Evolutionary conservation across 306 rosid genomes (phyloP), one percentile per base, ranked within the genome.

Genomic region (Quercus rubra): DNA sequence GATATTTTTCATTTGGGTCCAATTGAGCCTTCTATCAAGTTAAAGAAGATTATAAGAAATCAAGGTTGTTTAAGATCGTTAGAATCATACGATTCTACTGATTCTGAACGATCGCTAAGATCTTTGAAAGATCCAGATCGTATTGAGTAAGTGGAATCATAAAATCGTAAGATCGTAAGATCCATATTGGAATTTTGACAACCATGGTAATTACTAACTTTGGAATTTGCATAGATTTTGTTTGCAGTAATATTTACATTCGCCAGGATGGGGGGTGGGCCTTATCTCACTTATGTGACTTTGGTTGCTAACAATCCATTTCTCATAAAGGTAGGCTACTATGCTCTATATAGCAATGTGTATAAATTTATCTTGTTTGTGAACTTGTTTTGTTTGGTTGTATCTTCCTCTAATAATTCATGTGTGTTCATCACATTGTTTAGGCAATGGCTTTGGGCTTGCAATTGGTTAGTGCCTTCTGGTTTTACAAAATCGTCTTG

Each of bases 401-500:
- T 43, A 17, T 55, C 20, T 0, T 30, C 17, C 13, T 20, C 7
- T 20, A 63, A 31, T 4, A 77, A 41, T 30, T 35, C 1, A 41
- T 56, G 11, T 5, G 23, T 51, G 15, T 70, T 31, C 17, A 71
- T 21, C 69, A 30, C 21, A 41, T 7, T 49, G 18, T 78, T 54
- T 92, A 94, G 98, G 91, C 88, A 23, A 92, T 87, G 97, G 94
- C 86, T 11, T 27, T 81, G 55, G 88, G 97, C 59, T 78, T 95
- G 90, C 97, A 87, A 90, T 91, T 95, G 17, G 92, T 95, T 15
- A 95, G 98, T 73, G 72, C 94, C 49, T 92, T 91, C 88, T 95
- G 98, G 99, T 95, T 95, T 87, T 90, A 83, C 90, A 95, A 95
- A 88, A 90, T 95, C 25, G 82, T 80, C 19, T 87, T 91, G 81